phyloP scores from a whole-genome alignment of 208 protist species.

The Acanthamoeba culbertsoni region DNA sequence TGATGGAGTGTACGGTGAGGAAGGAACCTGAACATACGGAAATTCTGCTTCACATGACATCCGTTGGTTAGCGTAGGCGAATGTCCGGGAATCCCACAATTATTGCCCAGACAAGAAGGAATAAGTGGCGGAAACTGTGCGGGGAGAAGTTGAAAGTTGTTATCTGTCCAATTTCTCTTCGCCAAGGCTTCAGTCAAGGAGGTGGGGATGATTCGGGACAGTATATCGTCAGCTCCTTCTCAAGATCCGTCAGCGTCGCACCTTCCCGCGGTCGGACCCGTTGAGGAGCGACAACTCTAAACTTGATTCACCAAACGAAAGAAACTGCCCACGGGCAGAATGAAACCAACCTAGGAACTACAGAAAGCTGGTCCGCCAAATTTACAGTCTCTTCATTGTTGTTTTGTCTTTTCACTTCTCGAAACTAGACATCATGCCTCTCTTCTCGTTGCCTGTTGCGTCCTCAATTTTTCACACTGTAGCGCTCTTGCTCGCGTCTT shows the following conservation, averaged over 20 bases:
- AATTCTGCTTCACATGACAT: not conserved
- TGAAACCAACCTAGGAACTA: not conserved
- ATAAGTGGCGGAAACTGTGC: not conserved
- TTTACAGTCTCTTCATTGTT: not conserved
- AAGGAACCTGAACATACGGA: not conserved
- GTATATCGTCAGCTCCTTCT: not conserved
- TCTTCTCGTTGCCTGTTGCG: no score
- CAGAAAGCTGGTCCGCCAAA: not conserved
- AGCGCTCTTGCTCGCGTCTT: not conserved
- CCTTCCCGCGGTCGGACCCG: not conserved
- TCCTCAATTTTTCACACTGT: not conserved
- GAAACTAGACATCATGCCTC: not conserved
- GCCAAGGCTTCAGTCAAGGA: not conserved
- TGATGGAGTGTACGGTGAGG: not conserved
- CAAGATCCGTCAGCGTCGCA: not conserved
- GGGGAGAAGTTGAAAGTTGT: not conserved
- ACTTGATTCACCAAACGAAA: not conserved
- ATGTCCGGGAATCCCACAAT: no score
- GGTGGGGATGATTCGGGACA: conserved; percentile 43
- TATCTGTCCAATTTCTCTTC: not conserved
- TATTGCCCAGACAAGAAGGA: not conserved
- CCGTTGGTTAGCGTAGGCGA: not conserved
- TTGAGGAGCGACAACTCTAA: not conserved
- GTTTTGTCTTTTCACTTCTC: not conserved
- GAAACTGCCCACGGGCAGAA: not conserved